These are phyloP conservation scores for Boletus semigastroideus DNA, from an alignment of 1,284 basidiomycete genomes.

Conservation along the genomic window DNA sequence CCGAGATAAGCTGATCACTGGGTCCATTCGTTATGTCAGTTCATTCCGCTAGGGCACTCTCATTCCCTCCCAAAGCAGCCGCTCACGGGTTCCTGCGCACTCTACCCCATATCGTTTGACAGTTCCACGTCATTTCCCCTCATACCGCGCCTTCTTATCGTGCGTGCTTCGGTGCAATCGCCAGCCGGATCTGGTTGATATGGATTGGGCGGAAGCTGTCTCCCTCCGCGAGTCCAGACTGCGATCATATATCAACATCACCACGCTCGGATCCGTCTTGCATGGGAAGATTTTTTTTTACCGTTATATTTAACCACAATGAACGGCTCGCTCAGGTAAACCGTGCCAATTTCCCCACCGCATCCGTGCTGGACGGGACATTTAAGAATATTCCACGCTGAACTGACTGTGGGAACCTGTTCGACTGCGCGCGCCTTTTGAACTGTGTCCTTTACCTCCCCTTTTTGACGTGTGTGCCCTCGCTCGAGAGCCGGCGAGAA, in stretches of 20 bases:
- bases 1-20: constrained; percentile 17
- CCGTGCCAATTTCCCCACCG: constrained; percentile 1
- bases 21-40: constrained; percentile 12
- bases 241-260: constrained; percentile 2
- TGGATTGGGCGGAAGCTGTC: not conserved
- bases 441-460: not conserved
- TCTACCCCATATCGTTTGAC: constrained; percentile 15
- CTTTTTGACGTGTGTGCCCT: constrained; percentile 4
- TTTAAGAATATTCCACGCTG: constrained; percentile 14
- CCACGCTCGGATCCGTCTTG: constrained; percentile 20
- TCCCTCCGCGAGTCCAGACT: constrained; percentile 14
- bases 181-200: constrained; percentile 15
- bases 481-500: not conserved
- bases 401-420: constrained; percentile 19
- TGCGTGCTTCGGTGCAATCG: constrained; percentile 11
- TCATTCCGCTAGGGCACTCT: constrained; percentile 1
- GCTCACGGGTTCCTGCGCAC: constrained; percentile 2
- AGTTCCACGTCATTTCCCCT: constrained; percentile 23
- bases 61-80: constrained; percentile 1
- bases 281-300: constrained; percentile 6
- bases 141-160: constrained; percentile 18
- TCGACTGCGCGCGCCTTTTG: not conserved
- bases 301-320: constrained; percentile 10
- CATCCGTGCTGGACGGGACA: constrained; percentile 22
- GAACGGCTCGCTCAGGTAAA: constrained; percentile 10